Evolutionary conservation across 2,329 filamentous ascomycete genomes (phyloP).

Genomic region (Neurospora sp.): DNA sequence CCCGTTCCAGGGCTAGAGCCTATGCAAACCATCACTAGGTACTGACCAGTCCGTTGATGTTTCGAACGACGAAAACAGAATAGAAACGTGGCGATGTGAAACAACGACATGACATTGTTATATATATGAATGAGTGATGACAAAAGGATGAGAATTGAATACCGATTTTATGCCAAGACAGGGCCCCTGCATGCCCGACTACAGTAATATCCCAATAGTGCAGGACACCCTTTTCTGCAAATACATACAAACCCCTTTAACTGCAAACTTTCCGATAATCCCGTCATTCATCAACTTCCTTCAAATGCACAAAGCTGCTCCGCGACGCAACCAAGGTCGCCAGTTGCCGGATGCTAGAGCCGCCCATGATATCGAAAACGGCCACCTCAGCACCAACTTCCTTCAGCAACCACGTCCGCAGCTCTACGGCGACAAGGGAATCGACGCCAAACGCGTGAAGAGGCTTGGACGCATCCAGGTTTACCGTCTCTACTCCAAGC

Average conservation of each 20-base stretch:
- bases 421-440: conserved; percentile 24
- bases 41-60: too few species aligned
- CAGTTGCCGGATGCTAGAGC: conserved; percentile 1
- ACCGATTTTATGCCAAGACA: not conserved
- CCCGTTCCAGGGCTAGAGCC: too few species aligned
- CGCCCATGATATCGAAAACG: conserved; percentile 24
- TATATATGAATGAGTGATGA: conserved; percentile 16
- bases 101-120: conserved; percentile 13
- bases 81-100: too few species aligned
- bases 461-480: conserved; percentile 1
- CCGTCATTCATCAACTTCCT: not conserved
- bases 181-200: too few species aligned
- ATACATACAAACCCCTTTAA: too few species aligned
- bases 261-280: too few species aligned
- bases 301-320: not conserved
- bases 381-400: conserved; percentile 23
- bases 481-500: not conserved
- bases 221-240: too few species aligned
- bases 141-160: not conserved
- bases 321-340: not conserved
- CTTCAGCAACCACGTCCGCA: conserved; percentile 28
- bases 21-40: too few species aligned
- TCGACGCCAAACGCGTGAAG: conserved; percentile 20
- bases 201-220: too few species aligned
- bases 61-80: too few species aligned